Evolutionary conservation across 306 rosid species (phyloP).

Genomic region (Acacia confusa): DNA sequence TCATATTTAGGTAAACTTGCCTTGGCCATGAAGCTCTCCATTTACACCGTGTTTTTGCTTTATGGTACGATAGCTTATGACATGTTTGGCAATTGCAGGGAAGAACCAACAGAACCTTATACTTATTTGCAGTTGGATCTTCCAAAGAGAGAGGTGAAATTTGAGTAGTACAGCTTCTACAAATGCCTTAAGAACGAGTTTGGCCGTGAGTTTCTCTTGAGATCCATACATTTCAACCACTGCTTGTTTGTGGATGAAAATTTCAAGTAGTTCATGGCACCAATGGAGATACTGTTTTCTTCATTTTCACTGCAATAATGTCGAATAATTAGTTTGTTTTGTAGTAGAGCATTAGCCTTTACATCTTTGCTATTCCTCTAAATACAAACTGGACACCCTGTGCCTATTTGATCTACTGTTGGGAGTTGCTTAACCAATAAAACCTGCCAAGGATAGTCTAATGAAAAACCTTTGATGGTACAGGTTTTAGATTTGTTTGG

Average conservation of each 20-base stretch:
- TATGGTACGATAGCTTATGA: background rate
- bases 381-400: constrained; percentile 20
- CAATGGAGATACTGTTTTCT: background rate
- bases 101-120: constrained; percentile 68
- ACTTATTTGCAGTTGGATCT: constrained; percentile 60
- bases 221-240: background rate
- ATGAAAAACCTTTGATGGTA: constrained; percentile 17
- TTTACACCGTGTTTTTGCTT: background rate
- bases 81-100: constrained; percentile 32
- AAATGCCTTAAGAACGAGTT: background rate
- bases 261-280: background rate
- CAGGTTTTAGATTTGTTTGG: background rate
- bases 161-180: constrained; percentile 36
- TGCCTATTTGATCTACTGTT: background rate
- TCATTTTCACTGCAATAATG: background rate
- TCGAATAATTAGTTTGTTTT: background rate
- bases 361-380: background rate
- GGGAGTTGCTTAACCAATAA: constrained; percentile 7
- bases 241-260: background rate
- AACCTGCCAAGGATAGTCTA: constrained; percentile 7
- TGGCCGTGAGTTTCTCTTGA: background rate
- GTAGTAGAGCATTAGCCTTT: background rate
- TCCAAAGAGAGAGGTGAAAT: constrained; percentile 54
- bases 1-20: background rate
- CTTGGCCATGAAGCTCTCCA: background rate